phyloP scores from a whole-genome alignment of 495 filamentous ascomycete species.

The Tuber magnatum region DNA sequence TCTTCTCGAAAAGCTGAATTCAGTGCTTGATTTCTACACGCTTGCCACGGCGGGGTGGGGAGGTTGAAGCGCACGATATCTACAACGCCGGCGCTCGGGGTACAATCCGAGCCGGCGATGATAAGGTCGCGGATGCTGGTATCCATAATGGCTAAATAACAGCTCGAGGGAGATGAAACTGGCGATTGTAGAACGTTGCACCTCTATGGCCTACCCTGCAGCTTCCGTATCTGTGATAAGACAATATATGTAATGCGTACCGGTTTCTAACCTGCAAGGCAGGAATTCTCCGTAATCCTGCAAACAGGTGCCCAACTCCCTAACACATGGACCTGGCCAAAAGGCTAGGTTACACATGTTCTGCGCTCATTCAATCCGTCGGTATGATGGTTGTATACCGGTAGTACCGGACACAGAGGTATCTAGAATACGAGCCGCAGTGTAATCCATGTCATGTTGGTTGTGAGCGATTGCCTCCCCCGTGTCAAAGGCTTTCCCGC shows the following conservation, averaged over 20 bases:
- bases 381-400: neutral
- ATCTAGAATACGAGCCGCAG: neutral
- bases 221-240: neutral
- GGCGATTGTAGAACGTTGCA: neutral
- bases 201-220: neutral
- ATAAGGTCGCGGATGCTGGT: neutral
- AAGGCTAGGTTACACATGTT: neutral
- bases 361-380: no score
- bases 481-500: neutral
- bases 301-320: neutral
- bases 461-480: neutral
- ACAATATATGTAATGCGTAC: neutral
- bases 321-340: neutral
- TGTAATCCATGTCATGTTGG: neutral
- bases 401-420: neutral
- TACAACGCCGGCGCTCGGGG: neutral
- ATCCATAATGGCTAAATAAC: neutral
- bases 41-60: neutral
- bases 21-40: neutral
- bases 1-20: neutral
- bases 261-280: neutral
- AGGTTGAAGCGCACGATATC: no score
- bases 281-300: neutral
- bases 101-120: neutral
- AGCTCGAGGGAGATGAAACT: neutral